phyloP scores from a whole-genome alignment of 169 alveolate genomes.

The Cryptosporidium bovis region DNA sequence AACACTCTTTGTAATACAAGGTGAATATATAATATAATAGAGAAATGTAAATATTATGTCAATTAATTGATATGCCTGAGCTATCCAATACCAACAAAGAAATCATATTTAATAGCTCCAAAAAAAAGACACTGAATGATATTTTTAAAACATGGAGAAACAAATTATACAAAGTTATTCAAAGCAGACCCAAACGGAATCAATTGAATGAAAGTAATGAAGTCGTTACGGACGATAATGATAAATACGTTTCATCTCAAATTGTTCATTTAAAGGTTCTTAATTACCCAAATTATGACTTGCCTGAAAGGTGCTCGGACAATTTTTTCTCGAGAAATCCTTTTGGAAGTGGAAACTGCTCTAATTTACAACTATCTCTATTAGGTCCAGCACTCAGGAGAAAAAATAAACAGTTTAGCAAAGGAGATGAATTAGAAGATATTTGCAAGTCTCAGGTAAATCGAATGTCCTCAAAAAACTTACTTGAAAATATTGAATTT shows the following conservation, averaged over 20 bases:
- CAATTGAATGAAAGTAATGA: not conserved
- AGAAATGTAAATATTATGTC: not conserved
- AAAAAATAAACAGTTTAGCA: not conserved
- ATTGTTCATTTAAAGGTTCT: not conserved
- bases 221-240: not conserved
- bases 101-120: slow-evolving; percentile 1
- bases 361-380: not conserved
- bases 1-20: not conserved
- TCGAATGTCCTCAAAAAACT: slow-evolving; percentile 5
- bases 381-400: not conserved
- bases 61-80: slow-evolving; percentile 24
- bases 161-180: not conserved
- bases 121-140: not conserved
- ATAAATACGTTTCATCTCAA: not conserved
- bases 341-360: not conserved
- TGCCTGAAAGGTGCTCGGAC: too few species aligned
- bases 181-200: not conserved
- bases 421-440: slow-evolving; percentile 17
- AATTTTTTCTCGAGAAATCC: too few species aligned
- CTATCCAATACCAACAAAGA: slow-evolving; percentile 5
- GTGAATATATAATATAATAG: not conserved
- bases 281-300: too few species aligned
- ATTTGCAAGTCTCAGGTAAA: not conserved
- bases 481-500: slow-evolving; percentile 35
- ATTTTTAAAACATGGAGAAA: not conserved